These are phyloP conservation scores for Botrytis byssoidea DNA, from an alignment of 2,329 filamentous ascomycete species.

Conservation along the genomic window DNA sequence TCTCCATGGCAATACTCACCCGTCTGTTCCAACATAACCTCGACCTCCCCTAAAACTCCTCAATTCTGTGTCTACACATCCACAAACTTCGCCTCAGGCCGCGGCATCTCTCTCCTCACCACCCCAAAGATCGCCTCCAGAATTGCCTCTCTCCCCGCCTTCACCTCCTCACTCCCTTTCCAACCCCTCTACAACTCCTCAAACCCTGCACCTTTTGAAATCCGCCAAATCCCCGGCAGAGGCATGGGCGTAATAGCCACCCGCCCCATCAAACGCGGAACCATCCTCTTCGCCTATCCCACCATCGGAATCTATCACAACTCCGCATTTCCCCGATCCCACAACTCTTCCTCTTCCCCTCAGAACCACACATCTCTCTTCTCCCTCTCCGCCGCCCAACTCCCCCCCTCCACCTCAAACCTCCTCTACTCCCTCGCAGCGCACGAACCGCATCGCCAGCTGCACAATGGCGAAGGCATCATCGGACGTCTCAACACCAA, in stretches of 20 bases:
- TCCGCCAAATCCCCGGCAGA: constrained; percentile 22
- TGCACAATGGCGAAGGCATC: constrained; percentile 15
- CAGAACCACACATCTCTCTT: constrained; percentile 18
- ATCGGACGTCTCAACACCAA: constrained; percentile 31
- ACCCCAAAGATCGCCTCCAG: constrained; percentile 28
- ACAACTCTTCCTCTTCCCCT: neutral
- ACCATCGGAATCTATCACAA: constrained; percentile 28
- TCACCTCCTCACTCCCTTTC: constrained; percentile 8
- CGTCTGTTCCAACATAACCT: neutral
- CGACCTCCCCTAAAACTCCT: neutral
- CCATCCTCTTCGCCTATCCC: constrained; percentile 26
- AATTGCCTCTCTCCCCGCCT: constrained; percentile 29
- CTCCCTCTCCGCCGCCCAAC: constrained; percentile 14
- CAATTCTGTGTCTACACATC: constrained; percentile 36
- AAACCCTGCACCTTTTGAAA: constrained; percentile 21
- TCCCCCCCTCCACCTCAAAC: neutral
- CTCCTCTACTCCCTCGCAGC: constrained; percentile 24
- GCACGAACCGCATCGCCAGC: constrained; percentile 11
- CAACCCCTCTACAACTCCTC: neutral
- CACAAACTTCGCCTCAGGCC: constrained; percentile 30
- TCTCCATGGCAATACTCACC: neutral
- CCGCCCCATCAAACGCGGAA: constrained; percentile 25
- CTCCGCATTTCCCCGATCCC: constrained; percentile 20
- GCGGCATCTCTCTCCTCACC: constrained; percentile 36
- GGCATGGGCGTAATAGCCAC: constrained; percentile 30